Conservation (phyloP, 2,329 filamentous ascomycete genomes). For the Penicillium brevicompactum region DNA sequence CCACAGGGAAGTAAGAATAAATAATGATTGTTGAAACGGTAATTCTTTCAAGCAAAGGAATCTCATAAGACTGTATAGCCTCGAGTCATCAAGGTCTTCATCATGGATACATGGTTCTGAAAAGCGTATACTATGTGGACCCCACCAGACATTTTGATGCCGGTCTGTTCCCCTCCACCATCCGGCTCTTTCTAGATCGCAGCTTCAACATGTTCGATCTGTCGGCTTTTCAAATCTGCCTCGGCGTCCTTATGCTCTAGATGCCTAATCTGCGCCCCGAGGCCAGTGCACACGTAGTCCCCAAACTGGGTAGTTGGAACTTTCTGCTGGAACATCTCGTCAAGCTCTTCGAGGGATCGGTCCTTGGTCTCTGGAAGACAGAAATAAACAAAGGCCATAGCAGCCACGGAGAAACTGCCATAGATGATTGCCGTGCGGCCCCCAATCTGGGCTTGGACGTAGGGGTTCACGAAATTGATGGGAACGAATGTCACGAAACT, state of each 20-base stretch:
- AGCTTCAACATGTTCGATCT: not conserved
- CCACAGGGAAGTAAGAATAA: too few relatives aligned
- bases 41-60: too few relatives aligned
- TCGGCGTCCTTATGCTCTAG: not conserved
- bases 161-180: too few relatives aligned
- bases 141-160: too few relatives aligned
- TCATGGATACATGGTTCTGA: too few relatives aligned
- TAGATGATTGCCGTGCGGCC: constrained; percentile 25
- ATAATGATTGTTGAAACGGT: too few relatives aligned
- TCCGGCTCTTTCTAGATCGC: not conserved
- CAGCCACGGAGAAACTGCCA: constrained; percentile 23
- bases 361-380: constrained; percentile 29
- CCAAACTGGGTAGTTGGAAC: constrained; percentile 7
- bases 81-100: too few relatives aligned
- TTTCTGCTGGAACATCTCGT: constrained; percentile 29
- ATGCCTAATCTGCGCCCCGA: not conserved
- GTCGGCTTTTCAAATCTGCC: not conserved
- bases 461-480: constrained; percentile 34
- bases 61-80: too few relatives aligned
- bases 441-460: constrained; percentile 30
- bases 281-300: not conserved
- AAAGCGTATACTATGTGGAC: too few relatives aligned
- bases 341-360: constrained; percentile 29
- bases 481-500: constrained; percentile 28
- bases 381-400: constrained; percentile 27